Evolutionary conservation across 2,329 filamentous ascomycete genomes (phyloP), one percentile per base, ranked within the genome.

Genomic region (Xylaria sp.): DNA sequence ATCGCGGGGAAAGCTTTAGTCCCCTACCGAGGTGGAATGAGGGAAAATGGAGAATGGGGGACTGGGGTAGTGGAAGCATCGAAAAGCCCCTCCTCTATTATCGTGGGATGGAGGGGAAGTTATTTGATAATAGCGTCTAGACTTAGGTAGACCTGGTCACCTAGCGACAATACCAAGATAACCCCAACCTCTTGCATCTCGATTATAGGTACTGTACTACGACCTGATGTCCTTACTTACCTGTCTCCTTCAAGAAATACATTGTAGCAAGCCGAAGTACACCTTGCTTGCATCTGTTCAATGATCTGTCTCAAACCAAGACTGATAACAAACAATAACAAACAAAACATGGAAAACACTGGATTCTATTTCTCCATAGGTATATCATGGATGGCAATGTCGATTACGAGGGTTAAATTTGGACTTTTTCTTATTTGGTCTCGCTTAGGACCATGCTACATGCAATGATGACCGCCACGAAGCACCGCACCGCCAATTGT

Each of bases 1-100:
- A 48, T 64, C 62, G 62, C 54, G 62, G 62, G 62, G 62, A 64
- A 64, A 43, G 43, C 31, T 51, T 58, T 48, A 48, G 25, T 39
- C 54, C 54, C 13, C 43, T 57, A 54, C 28, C n/a, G 33, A 59
- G 46, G 54, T 64, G 54, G 46, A 52, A 56, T 63, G 61, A 36
- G 13, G 28, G 8, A 33, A 18, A n/a, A 9, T 23, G 59, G 59
- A 20, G n/a, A 39, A 31, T 39, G 58, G 33, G 23, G 33, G 33
- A 36, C 33, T 36, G 33, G 5, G 33, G 33, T 5, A 36, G 33
- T 36, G 33, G 5, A 36, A 10, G 33, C 33, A 7, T 36, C 33
- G 31, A 33, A 18, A n/a, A 39, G 49, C 60, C 51, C 33, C 18
- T 28, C 28, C 28, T 28, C 28, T 28, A 28, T 49, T 54, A n/a